Base-by-base conservation (phyloP, 331 rosid genomes). In the Malus hybrid region DNA sequence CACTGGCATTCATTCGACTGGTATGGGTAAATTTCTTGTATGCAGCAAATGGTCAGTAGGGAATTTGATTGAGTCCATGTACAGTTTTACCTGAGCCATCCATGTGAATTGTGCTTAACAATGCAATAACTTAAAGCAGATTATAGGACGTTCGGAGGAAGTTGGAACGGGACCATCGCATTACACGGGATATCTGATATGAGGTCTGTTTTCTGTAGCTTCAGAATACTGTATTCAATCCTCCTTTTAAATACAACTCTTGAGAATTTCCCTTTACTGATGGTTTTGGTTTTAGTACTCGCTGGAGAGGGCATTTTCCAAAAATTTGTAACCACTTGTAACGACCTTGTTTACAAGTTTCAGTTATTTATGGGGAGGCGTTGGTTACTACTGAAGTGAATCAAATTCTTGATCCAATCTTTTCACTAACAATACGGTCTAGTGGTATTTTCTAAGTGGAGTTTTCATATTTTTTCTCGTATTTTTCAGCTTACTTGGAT, bases 1-100 rank as follows among this genome's bases (percentile, higher is more conserved):
- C 75, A 52, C 46, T 76, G 84, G 73, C 76, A 84, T 88, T 88
- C 83, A 74, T 81, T 78, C 54, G 69, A 61, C 78, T 74, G 73
- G 50, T 67, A 56, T 76, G 76, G 72, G 77, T 81, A 15, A 67
- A 44, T 76, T 77, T 50, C 73, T 76, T 81, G 77, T 76, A 55
- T 27, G 29, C 71, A 68, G 72, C 48, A 69, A 71, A 76, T 68
- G 67, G 77, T 76, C 74, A 72, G 86, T 77, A 59, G 84, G 67
- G 56, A 50, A 61, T 70, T 52, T 76, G 59, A 57, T 71, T 74
- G 84, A 83, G 80, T 82, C 85, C 81, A 72, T 84, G 77, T 73
- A 73, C 46, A 73, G 77, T 10, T 71, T 50, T 73, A 44, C 22
- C 36, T 27, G 46, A 50, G 70, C 77, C 48, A 73, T 61, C 42